phyloP scores from a whole-genome alignment of 352 stramenopile genomes.

The Pythium aquatile region DNA sequence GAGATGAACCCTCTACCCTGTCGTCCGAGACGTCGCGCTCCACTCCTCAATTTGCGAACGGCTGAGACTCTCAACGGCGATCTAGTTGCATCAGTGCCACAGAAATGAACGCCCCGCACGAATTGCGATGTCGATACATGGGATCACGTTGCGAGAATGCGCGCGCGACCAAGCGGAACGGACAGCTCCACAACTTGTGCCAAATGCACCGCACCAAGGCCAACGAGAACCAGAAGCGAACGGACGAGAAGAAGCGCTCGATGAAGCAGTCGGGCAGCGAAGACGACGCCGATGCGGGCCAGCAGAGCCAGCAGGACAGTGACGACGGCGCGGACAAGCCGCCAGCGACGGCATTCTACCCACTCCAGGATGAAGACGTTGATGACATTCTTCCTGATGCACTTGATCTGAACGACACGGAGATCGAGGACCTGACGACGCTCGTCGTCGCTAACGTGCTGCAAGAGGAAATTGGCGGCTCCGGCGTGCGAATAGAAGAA shows the following conservation, averaged over 20 bases:
- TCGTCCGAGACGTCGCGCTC: background rate
- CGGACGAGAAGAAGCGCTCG: slow-evolving; percentile 30
- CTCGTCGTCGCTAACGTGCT: slow-evolving; percentile 15
- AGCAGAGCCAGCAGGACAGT: background rate
- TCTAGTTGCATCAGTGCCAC: background rate
- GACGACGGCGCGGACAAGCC: background rate
- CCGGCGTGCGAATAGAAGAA: slow-evolving; percentile 11
- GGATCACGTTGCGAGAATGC: slow-evolving; percentile 25
- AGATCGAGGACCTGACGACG: slow-evolving; percentile 20
- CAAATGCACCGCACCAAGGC: slow-evolving; percentile 31
- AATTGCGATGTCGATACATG: slow-evolving; percentile 25
- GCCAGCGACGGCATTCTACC: background rate
- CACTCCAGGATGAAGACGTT: slow-evolving; percentile 4
- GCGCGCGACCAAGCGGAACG: slow-evolving; percentile 32
- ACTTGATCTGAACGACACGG: slow-evolving; percentile 19
- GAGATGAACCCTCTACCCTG: background rate
- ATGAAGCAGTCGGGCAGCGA: slow-evolving; percentile 8
- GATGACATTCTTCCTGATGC: slow-evolving; percentile 7
- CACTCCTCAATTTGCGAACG: slow-evolving; percentile 3
- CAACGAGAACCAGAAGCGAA: slow-evolving; percentile 60
- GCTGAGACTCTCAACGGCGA: background rate
- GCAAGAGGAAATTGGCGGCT: background rate
- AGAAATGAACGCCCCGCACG: slow-evolving; percentile 8
- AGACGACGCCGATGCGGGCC: slow-evolving; percentile 7
- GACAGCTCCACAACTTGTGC: slow-evolving; percentile 32